Conservation (phyloP, 805 yeast species). For the Suhomyces tanzawaensis region DNA sequence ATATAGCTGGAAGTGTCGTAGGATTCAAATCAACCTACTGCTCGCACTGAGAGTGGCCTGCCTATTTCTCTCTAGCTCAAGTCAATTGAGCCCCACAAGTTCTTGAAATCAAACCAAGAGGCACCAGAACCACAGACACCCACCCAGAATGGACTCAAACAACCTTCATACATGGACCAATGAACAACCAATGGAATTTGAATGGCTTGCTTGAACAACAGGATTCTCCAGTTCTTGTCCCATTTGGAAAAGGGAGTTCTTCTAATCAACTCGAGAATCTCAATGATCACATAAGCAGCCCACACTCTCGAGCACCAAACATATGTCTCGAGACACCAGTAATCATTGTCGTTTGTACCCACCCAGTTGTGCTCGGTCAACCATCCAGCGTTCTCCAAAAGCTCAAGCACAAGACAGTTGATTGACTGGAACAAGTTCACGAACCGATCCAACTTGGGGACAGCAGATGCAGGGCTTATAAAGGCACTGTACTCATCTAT, state of each 20-base stretch:
- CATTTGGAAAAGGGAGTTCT: slow-evolving; percentile 38
- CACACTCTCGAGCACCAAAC: slow-evolving; percentile 45
- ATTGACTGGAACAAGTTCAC: slow-evolving; percentile 38
- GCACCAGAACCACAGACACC: slow-evolving; percentile 46
- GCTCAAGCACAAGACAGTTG: slow-evolving; percentile 40
- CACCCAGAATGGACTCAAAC: slow-evolving; percentile 47
- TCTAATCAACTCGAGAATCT: slow-evolving; percentile 40
- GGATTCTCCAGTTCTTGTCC: slow-evolving; percentile 35
- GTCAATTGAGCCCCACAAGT: slow-evolving; percentile 35
- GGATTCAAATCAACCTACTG: too few relatives aligned
- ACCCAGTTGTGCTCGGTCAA: slow-evolving; percentile 46
- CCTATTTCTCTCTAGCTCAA: slow-evolving; percentile 17
- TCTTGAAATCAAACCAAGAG: slow-evolving; percentile 41
- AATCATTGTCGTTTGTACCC: slow-evolving; percentile 37
- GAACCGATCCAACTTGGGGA: slow-evolving; percentile 30
- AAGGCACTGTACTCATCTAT: slow-evolving; percentile 36
- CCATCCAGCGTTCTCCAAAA: slow-evolving; percentile 46
- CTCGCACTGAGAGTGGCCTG: too few relatives aligned
- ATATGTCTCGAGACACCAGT: slow-evolving; percentile 44
- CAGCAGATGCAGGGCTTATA: slow-evolving; percentile 21
- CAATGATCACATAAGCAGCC: slow-evolving; percentile 41
- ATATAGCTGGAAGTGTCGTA: too few relatives aligned
- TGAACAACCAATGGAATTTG: slow-evolving; percentile 44
- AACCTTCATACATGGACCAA: slow-evolving; percentile 45
- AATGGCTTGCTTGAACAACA: slow-evolving; percentile 34